A percentile compares a stretch with the other conserved stretches of the same genome.
Evolutionary conservation across 2,329 filamentous ascomycete genomes (phyloP).

Genomic region (Colletotrichum acutatum): DNA sequence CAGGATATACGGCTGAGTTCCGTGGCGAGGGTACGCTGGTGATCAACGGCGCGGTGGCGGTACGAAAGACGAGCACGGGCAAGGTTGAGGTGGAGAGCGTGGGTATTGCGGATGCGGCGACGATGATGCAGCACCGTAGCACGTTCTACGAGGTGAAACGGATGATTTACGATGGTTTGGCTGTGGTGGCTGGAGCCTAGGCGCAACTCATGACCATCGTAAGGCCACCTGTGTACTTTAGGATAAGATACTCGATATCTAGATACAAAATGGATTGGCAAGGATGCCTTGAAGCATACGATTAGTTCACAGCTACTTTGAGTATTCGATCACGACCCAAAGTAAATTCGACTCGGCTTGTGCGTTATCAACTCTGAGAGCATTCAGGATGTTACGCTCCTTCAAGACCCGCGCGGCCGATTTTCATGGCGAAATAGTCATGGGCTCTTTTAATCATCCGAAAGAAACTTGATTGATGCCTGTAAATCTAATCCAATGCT

Average conservation of each 20-base stretch:
- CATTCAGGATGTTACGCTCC: too few relatives aligned
- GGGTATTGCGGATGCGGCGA: conserved; percentile 58
- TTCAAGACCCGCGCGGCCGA: too few relatives aligned
- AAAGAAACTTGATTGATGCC: too few relatives aligned
- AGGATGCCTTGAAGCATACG: background rate
- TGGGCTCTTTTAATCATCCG: too few relatives aligned
- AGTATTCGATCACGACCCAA: too few relatives aligned
- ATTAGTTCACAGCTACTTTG: background rate
- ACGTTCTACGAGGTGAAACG: conserved; percentile 89
- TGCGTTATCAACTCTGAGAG: too few relatives aligned
- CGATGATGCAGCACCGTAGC: conserved; percentile 59
- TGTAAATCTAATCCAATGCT: too few relatives aligned
- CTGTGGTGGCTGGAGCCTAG: conserved; percentile 75
- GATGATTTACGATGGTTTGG: conserved; percentile 93
- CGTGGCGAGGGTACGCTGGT: conserved; percentile 91
- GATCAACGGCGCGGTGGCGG: conserved; percentile 87
- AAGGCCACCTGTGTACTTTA: background rate
- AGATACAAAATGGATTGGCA: background rate
- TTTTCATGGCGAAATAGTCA: too few relatives aligned
- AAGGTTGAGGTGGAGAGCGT: conserved; percentile 88
- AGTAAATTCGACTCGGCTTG: too few relatives aligned
- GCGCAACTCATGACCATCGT: too few relatives aligned
- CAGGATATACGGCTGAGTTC: conserved; percentile 91
- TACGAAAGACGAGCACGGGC: conserved; percentile 88
- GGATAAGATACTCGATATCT: background rate